Evolutionary conservation across 805 yeast species (phyloP), one percentile per base, ranked within the genome.

Genomic region (Ogataea parapolymorpha): DNA sequence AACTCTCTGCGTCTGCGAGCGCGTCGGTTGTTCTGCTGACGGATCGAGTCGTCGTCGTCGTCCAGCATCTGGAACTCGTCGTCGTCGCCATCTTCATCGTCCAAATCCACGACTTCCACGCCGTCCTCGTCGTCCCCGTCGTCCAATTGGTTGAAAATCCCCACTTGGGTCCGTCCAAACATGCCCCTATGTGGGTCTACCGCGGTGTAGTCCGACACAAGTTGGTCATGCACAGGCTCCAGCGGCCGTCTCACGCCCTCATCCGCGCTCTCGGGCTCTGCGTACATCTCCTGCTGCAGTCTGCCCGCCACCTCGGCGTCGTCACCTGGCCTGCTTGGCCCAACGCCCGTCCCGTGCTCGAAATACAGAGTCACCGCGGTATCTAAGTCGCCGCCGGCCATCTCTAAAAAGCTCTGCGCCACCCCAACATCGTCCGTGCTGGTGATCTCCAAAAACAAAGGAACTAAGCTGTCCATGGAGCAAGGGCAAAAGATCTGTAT

Each of bases 371-470:
- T 79, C 6, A 93, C 85, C 0, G 99, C 98, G 15, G 79, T 75
- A 42, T 90, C 95, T 25, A 91, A 59, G 58, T 87, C 78, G 33
- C 79, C 79, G 36, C 82, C 89, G 4, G 91, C 74, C 67, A 91
- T 80, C 18, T 82, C 89, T 15, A 93, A 61, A 56, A 82, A 93
- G 51, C 82, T 87, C 39, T 71, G 67, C 1, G 98, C 98, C 10
- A 75, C 66, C 5, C 71, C 72, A 1, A 75, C 71, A 56, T 85
- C 91, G 2, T 78, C 72, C 2, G 79, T 77, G 16, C 87, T 85
- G 0, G 98, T 89, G 39, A 93, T 81, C 29, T 91, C 90, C 61
- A 90, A 69, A 62, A 93, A 93, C 16, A 81, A 76, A 16, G 85
- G 81, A 27, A 86, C 68, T 35, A 70, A 65, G 37, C 74, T 84